Evolutionary conservation across 352 stramenopile genomes (phyloP).

Genomic region (Phytophthora vignae): DNA sequence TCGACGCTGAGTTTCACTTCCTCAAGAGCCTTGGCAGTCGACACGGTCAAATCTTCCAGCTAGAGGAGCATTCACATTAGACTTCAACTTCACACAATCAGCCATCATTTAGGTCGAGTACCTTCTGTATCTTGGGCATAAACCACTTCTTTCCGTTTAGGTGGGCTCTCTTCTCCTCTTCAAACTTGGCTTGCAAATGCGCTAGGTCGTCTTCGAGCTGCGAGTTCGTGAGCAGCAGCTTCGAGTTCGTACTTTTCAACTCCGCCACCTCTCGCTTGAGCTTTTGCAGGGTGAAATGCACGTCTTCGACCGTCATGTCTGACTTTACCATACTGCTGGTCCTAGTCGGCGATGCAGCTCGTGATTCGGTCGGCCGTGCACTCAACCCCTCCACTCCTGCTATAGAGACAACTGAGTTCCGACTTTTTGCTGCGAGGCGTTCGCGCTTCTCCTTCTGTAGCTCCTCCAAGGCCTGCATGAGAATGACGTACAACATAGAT

Average conservation of each 20-base stretch:
- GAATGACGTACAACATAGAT: constrained; percentile 50
- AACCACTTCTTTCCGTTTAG: constrained; percentile 75
- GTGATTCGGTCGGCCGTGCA: constrained; percentile 10
- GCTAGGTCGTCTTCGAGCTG: constrained; percentile 77
- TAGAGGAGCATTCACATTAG: constrained; percentile 12
- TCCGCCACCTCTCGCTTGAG: constrained; percentile 73
- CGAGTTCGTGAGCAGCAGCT: constrained; percentile 70
- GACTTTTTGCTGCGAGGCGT: constrained; percentile 40
- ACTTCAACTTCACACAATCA: background rate
- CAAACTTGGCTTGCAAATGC: constrained; percentile 73
- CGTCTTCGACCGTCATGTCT: constrained; percentile 55
- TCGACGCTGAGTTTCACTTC: constrained; percentile 87
- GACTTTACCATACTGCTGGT: constrained; percentile 2
- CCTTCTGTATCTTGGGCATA: constrained; percentile 77
- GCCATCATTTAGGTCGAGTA: background rate
- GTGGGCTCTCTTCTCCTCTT: constrained; percentile 71
- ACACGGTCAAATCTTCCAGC: constrained; percentile 73
- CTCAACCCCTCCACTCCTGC: constrained; percentile 9
- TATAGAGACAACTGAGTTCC: constrained; percentile 25
- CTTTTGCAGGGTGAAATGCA: constrained; percentile 77
- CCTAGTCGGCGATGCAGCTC: constrained; percentile 14
- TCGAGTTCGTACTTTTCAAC: constrained; percentile 65
- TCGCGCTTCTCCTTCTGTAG: constrained; percentile 64
- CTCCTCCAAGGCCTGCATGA: constrained; percentile 57
- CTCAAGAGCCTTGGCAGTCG: constrained; percentile 66